Evolutionary conservation across 192 early-diverging fungal species (phyloP), one percentile per base, ranked within the genome.

Genomic region (Funneliformis geosporum): DNA sequence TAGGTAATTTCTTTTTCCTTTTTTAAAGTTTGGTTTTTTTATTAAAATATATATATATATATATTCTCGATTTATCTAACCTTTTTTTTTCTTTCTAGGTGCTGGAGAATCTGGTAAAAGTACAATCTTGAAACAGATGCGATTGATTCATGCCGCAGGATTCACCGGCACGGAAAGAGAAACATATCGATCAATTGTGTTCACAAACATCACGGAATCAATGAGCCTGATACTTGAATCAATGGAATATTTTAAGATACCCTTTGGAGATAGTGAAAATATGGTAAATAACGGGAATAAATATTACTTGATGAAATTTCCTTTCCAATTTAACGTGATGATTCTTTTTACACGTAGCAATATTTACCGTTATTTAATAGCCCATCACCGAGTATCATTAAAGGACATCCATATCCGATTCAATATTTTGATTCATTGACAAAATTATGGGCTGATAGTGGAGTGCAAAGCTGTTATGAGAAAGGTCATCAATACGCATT

Each of bases 121-220:
- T 65, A 99, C 97, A 43, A 96, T 99, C 79, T 87, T 99, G 73
- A 99, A 99, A 85, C 97, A 99, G 83, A 97, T 99, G 96, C 95
- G 95, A 84, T 88, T 99, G 68, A 98, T 99, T 79, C 96, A 99
- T 84, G 97, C 95, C 79, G 92, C 91, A 77, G 97, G 97, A 8
- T 99, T 96, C 85, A 93, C 90, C 73, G 83, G 87, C 43, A 92
- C 94, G 46, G 97, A 99, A 85, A 89, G 93, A 75, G 93, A 95
- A 80, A 92, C 94, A 46, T 98, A 96, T 88, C 95, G 92, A 84
- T 95, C 96, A 83, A 95, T 97, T 80, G 96, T 99, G 79, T 96
- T 96, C 82, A 92, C 90, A 76, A 99, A 99, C 87, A 94, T 94
- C 33, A 91, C 96, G 80, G 94, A 96, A 88, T 96, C 95, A 69